Base-by-base conservation (phyloP, 139 green algal genomes). In the Haematococcus lacustris region DNA sequence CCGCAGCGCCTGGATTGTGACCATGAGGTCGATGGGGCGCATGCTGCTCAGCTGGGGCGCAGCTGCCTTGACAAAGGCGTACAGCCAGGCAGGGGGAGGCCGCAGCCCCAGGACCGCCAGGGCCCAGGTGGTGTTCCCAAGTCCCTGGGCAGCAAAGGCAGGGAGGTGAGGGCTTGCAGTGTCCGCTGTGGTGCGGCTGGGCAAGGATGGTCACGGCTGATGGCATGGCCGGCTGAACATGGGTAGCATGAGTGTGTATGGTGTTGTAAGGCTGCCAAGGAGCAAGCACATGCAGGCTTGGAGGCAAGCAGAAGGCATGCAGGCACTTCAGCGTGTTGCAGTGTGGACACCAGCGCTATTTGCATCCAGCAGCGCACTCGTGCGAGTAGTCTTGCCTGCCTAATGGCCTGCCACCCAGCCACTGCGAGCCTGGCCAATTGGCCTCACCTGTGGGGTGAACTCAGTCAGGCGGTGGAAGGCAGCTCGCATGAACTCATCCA, bases 401-500 rank as follows among this genome's bases (percentile, higher is more conserved):
- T 57, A 57, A 57, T 13, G 13, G 21, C 13, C 47, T 28, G 21
- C 47, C 47, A 57, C 47, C 47, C 47, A 21, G 47, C 13, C 21
- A 57, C 13, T 53, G 21, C n/a, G 0, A 51, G n/a, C 33, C 65
- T 57, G 57, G 34, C 30, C 71, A 77, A 30, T 51, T 61, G 60
- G 17, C 7, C n/a, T 4, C 40, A 73, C 64, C 70, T 80, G 75
- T 6, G 75, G 68, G 2, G 66, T 30, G 28, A 71, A 68, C 25
- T 63, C 40, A 3, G 38, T 23, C 59, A 85, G 66, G 66, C 74
- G 73, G 67, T 79, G 73, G 73, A 76, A 85, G 37, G 73, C 73
- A 13, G 71, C 71, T 35, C 82, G 76, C 64, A 85, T 66, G 70
- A 85, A 80, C 73, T 82, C 72, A 0, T 80, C 76, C 21, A 39